Base-by-base conservation (phyloP, 768 basidiomycete genomes). In the Tricholomella constricta region DNA sequence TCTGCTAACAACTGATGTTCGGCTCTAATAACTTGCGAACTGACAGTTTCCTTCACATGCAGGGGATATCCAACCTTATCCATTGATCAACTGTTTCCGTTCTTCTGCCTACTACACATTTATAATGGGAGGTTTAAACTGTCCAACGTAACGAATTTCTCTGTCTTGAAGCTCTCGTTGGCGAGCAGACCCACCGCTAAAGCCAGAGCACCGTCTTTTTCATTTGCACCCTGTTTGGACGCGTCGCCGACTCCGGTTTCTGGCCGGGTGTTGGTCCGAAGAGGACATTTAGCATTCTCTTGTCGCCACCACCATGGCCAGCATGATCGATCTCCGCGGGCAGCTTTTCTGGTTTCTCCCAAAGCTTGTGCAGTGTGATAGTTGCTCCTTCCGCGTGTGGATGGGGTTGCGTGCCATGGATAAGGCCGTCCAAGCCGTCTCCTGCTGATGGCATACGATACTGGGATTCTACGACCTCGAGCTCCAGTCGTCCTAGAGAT, bases 251-350 rank as follows among this genome's bases (percentile, higher is more conserved):
- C 37, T 78, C 75, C 17, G 65, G 65, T 12, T 55, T 55, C 42
- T 73, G 67, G 1, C 78, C 78, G n/a, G 76, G 73, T 19, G 64
- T 52, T 22, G 79, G 77, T 15, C 78, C 78, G 56, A 80, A 79
- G 25, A 80, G 64, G 19, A 74, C 72, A 55, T 67, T 77, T 45
- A 81, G 60, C 78, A 79, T 77, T 4, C 77, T 63, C 22, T 66
- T 66, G 55, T 81, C 79, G 0, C 78, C 78, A 4, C 79, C 78
- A 29, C 78, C 78, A 57, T 81, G 79, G 7, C 70, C 71, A 14
- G 69, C 75, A 49, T 74, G 74, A 15, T 76, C 75, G 46, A 70
- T 62, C 38, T 65, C 58, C 20, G 77, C 72, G 0, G 78, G 76
- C 12, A 81, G 67, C 12, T 72, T 59, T 44, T 70, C 67, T 1